Conservation (phyloP, 2,329 filamentous ascomycete genomes). For the Bipolaris bicolor region DNA sequence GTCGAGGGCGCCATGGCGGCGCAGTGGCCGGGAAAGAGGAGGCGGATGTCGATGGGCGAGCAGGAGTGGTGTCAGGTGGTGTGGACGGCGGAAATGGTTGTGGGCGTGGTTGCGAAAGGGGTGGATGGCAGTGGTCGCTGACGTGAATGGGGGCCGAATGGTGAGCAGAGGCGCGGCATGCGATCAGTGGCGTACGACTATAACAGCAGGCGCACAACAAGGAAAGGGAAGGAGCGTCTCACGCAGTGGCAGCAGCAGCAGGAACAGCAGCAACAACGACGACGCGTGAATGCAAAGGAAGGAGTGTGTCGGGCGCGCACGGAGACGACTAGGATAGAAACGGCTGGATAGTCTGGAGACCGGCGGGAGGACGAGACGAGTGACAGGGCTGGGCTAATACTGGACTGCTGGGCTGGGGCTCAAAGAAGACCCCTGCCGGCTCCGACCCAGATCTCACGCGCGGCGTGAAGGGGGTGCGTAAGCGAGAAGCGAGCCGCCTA, state of each 20-base stretch:
- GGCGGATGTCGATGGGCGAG: neutral
- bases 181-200: conserved; percentile 24
- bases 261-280: conserved; percentile 10
- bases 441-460: conserved; percentile 9
- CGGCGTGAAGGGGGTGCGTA: conserved; percentile 9
- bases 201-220: conserved; percentile 15
- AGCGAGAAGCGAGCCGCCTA: conserved; percentile 16
- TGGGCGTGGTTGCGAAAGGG: conserved; percentile 12
- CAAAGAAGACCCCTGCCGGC: conserved; percentile 11
- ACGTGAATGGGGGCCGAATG: conserved; percentile 27
- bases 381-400: conserved; percentile 22
- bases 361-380: conserved; percentile 16
- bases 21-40: conserved; percentile 7
- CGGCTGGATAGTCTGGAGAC: conserved; percentile 27
- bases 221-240: conserved; percentile 33
- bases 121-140: conserved; percentile 28
- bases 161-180: conserved; percentile 30
- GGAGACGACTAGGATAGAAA: conserved; percentile 25
- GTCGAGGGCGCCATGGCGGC: conserved; percentile 58
- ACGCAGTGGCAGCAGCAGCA: conserved; percentile 16
- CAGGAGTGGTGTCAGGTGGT: neutral
- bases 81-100: conserved; percentile 4
- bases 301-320: conserved; percentile 39
- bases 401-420: conserved; percentile 6
- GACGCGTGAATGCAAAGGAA: conserved; percentile 20